phyloP scores from a whole-genome alignment of 768 basidiomycete genomes.

The Nidula microcarpa region DNA sequence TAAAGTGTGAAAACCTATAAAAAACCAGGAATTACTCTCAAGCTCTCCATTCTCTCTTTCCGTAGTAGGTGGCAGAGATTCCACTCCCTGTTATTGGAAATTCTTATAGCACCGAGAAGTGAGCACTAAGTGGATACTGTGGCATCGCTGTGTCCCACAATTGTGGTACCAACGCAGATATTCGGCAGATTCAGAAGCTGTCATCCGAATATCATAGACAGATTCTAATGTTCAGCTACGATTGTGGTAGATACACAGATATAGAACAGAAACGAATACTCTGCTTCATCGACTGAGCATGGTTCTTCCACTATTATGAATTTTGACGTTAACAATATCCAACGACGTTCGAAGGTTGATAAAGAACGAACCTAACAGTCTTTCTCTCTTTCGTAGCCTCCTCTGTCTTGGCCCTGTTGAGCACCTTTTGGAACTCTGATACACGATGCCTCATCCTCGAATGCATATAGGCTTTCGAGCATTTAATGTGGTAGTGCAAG shows the following conservation, averaged over 20 bases:
- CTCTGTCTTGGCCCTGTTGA: slow-evolving; percentile 96
- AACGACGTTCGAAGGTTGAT: not conserved
- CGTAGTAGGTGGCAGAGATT: no score
- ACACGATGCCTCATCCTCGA: slow-evolving; percentile 94
- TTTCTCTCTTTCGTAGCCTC: slow-evolving; percentile 77
- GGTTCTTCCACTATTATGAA: slow-evolving; percentile 47
- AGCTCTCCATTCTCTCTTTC: no score
- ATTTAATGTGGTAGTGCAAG: slow-evolving; percentile 99
- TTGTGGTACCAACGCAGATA: no score
- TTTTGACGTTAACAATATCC: not conserved
- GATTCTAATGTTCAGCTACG: no score
- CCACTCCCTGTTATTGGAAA: no score
- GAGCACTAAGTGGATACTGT: no score
- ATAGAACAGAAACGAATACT: not conserved
- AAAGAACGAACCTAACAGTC: slow-evolving; percentile 73
- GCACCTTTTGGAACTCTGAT: slow-evolving; percentile 90
- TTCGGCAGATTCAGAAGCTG: no score
- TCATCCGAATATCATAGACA: no score
- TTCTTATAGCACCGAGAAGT: no score
- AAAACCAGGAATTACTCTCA: no score
- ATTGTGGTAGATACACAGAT: not conserved
- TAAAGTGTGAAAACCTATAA: no score
- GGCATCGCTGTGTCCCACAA: no score
- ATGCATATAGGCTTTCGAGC: slow-evolving; percentile 99
- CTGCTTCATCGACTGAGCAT: slow-evolving; percentile 45